Evolutionary conservation across 225 moss, liverwort and hornwort genomes (phyloP), one percentile per base, ranked within the genome.

Genomic region (Climacium dendroides): DNA sequence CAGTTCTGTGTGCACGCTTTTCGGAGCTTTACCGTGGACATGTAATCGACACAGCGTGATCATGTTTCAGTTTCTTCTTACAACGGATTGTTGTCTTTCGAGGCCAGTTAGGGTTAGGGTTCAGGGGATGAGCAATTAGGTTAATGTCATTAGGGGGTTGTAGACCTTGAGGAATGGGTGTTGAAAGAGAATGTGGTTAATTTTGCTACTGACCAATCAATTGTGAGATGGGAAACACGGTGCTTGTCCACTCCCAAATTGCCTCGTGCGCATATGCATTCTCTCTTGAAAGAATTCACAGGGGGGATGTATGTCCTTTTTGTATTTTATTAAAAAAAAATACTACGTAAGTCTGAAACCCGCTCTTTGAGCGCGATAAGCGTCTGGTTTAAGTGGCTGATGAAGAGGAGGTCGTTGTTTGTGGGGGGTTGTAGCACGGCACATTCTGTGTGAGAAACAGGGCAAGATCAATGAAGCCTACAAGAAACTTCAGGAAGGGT

Each of bases 401-500:
- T 67, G 15, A 82, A 72, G 79, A 85, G 78, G 90, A 50, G 63
- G 76, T 35, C 8, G 62, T 81, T 84, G 78, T 43, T 37, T 77
- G 52, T 62, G 81, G 39, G 18, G 25, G 30, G 66, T 26, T 94
- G 92, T 86, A 98, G 98, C 99, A 30, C 93, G 99, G 88, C 99
- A 99, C 67, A 95, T 99, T 83, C 89, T 99, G 45, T 90, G 96
- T 79, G 99, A 99, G 85, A 99, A 97, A 71, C 99, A 99, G 88
- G 96, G 96, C 48, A 99, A 99, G 93, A 96, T 99, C 87, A 97
- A 96, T 89, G 99, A 99, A 91, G 99, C 96, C 54, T 96, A 97
- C 92, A 99, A 99, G 93, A 97, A 95, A 87, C 93, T 99, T 78
- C 95, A 97, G 90, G 99, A 97, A 13, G 99, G 99, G n/a, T 99